Evolutionary conservation across 805 yeast genomes (phyloP), one percentile per base, ranked within the genome.

Genomic region (Pichia cephalocereana): DNA sequence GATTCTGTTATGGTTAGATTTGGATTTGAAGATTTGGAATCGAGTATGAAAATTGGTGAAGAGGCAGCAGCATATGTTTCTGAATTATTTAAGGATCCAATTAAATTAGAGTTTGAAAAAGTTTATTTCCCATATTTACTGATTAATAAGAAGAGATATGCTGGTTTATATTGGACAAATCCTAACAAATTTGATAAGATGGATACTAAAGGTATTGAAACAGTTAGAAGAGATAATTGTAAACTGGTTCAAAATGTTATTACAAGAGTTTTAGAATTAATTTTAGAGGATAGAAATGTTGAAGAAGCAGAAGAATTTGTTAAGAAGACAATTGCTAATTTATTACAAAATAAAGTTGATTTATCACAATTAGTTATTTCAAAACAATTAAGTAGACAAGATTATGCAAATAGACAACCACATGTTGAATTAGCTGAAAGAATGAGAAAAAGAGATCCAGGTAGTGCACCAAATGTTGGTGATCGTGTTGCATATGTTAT

Each of bases 1-100:
- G 99, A 93, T 75, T 95, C 99, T 9, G 99, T 93, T 17, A 95
- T 93, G 99, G 96, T 93, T 41, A 90, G 88, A 62, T 93, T 93
- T 70, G 99, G 99, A 2, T 79, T 81, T 32, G 70, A 72, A 10
- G 95, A 88, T 60, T 65, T 91, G 53, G 81, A 74, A 47, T 84
- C 84, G 31, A 86, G 96, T 55, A 95, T 93, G 99, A 74, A 76
- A 46, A 62, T 89, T 48, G 99, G 99, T 7, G 85, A 89, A 57
- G 96, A 91, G 59, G 99, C 98, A 0, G 99, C 99, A 0, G 85
- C 72, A 9, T 79, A 66, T 52, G 98, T 93, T 2, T 89, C 98
- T 0, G 74, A 80, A 1, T 71, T 76, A 48, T 93, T 93, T 66
- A 71, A 79, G 41, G 73, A 82, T 41, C 99, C 99, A 1, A 93